Percentiles rank a stretch among this genome's conserved stretches.
Conservation (phyloP, 1,284 basidiomycete genomes). For the Wolfiporia cocos region DNA sequence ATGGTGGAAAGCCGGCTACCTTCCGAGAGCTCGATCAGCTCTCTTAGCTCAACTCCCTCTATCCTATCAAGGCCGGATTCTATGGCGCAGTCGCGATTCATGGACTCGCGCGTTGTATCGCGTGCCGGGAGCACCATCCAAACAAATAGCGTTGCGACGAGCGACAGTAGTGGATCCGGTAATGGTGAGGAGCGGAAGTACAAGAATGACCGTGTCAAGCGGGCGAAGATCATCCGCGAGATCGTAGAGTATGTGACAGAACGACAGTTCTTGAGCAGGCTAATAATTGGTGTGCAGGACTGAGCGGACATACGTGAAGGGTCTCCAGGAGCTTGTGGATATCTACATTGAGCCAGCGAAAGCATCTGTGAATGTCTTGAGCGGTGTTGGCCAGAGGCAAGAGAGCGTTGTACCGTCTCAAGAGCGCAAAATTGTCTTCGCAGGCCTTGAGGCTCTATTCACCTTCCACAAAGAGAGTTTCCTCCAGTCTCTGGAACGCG, state of each 20-base stretch:
- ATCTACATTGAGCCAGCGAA: conserved; percentile 91
- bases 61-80: conserved; percentile 25
- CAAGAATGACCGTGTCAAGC: conserved; percentile 83
- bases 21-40: conserved; percentile 33
- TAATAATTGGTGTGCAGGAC: conserved; percentile 49
- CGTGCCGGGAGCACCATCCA: conserved; percentile 55
- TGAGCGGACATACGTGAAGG: conserved; percentile 92
- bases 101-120: conserved; percentile 50
- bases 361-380: conserved; percentile 64
- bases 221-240: conserved; percentile 76
- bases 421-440: conserved; percentile 92
- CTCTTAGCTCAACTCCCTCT: conserved; percentile 20
- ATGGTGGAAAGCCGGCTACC: conserved; percentile 48
- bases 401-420: conserved; percentile 83
- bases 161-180: conserved; percentile 58
- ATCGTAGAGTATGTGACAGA: conserved; percentile 69
- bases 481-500: conserved; percentile 81
- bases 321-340: conserved; percentile 87
- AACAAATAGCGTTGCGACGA: conserved; percentile 68
- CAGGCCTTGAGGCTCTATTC: conserved; percentile 85
- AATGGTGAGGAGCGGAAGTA: conserved; percentile 69
- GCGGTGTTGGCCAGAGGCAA: conserved; percentile 63
- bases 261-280: conserved; percentile 9
- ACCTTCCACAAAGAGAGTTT: conserved; percentile 92
- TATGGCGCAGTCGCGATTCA: conserved; percentile 52